These are phyloP conservation scores for Fonticula alba DNA, from an alignment of 78 protist genomes.

Conservation along the genomic window DNA sequence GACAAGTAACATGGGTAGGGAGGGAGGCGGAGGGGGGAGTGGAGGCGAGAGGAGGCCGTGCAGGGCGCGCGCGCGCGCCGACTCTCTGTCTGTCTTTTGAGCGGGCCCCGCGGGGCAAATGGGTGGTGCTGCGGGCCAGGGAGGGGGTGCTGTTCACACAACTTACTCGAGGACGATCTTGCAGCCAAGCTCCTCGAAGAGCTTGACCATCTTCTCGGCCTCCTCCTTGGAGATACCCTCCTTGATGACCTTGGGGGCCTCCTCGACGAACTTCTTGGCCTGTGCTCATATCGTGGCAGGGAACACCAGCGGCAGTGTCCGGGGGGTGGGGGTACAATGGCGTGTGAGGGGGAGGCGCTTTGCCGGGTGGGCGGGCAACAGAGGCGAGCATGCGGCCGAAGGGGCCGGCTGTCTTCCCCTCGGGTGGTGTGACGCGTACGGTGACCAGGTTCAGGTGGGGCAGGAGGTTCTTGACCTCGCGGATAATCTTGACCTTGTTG, in stretches of 20 bases:
- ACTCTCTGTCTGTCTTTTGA: too few relatives aligned
- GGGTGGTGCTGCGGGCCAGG: too few relatives aligned
- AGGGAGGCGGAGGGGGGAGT: too few relatives aligned
- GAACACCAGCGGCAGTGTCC: too few relatives aligned
- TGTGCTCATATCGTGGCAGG: too few relatives aligned
- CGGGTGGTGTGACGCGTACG: background rate
- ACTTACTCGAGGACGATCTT: background rate
- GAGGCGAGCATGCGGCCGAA: background rate
- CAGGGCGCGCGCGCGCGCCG: too few relatives aligned
- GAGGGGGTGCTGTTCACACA: too few relatives aligned
- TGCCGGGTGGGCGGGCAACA: background rate
- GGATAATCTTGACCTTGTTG: conserved; percentile 4
- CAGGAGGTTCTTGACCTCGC: background rate
- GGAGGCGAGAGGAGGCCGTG: too few relatives aligned
- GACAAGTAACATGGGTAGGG: too few relatives aligned
- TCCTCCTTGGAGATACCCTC: conserved; percentile 1
- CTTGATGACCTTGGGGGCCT: background rate
- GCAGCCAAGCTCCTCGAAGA: background rate
- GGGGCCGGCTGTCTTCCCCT: background rate
- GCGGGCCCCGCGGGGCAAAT: too few relatives aligned
- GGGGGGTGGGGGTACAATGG: background rate
- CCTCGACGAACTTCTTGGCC: conserved; percentile 14
- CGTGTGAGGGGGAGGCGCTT: background rate
- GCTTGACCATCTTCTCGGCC: conserved; percentile 1
- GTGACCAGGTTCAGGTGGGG: background rate